Percentiles rank a stretch among this genome's conserved stretches.
Conservation (phyloP, 352 stramenopile genomes). For the Pythium plurisporium region DNA sequence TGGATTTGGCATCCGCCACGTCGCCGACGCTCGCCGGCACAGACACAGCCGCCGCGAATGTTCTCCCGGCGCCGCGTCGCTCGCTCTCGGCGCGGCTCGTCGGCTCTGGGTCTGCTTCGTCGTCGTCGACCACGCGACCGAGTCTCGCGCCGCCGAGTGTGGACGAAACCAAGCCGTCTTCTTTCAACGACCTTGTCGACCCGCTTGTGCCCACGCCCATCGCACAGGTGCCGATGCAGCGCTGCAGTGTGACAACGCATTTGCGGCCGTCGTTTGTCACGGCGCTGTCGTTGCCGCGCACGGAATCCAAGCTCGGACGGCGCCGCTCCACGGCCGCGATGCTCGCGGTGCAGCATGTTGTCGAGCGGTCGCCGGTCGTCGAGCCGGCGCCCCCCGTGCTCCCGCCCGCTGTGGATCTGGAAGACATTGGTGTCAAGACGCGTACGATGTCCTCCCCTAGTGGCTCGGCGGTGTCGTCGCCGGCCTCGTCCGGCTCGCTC, state of each 20-base stretch:
- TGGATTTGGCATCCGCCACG: not conserved
- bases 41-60: no score
- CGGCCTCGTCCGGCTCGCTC: conserved; percentile 7
- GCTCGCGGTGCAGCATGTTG: not conserved
- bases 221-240: conserved; percentile 19
- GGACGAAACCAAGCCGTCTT: not conserved
- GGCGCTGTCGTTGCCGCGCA: conserved; percentile 1
- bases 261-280: conserved; percentile 24
- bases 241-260: conserved; percentile 13
- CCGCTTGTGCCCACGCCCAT: conserved; percentile 17
- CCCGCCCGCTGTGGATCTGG: not conserved
- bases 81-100: conserved; percentile 9
- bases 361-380: not conserved
- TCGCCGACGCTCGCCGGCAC: conserved; percentile 9
- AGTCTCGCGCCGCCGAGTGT: conserved; percentile 2
- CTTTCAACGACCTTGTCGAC: not conserved
- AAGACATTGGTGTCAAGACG: not conserved
- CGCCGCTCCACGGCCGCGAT: conserved; percentile 11
- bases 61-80: conserved; percentile 15
- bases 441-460: not conserved
- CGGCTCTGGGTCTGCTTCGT: no score
- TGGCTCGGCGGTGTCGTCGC: not conserved
- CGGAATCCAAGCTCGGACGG: conserved; percentile 4
- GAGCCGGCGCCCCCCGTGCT: not conserved
- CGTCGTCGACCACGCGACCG: not conserved